A percentile compares a stretch with the other conserved stretches of the same genome.
Conservation (phyloP, 768 basidiomycete genomes). For the Tephrocybe sp. region DNA sequence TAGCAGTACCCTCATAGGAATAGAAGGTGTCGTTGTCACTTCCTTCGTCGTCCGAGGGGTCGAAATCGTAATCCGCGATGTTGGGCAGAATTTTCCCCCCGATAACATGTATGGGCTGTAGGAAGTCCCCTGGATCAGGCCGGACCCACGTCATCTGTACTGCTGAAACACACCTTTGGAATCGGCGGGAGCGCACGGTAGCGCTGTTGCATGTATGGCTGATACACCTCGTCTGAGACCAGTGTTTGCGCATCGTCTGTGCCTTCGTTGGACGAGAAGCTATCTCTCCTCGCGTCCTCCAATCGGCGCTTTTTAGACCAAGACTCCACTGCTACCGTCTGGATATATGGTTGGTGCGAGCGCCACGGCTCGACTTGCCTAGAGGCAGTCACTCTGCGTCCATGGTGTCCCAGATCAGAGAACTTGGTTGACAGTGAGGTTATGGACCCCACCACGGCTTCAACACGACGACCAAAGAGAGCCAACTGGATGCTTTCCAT, state of each 20-base stretch:
- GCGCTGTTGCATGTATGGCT: background rate
- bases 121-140: background rate
- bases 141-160: background rate
- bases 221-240: conserved; percentile 4
- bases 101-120: conserved; percentile 1
- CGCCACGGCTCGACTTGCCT: conserved; percentile 3
- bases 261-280: conserved; percentile 4
- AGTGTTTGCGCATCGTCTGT: conserved; percentile 12
- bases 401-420: background rate
- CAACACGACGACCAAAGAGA: conserved; percentile 8
- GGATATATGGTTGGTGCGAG: conserved; percentile 5
- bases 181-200: conserved; percentile 2
- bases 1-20: conserved; percentile 10
- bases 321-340: background rate
- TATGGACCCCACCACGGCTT: conserved; percentile 6
- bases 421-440: conserved; percentile 2
- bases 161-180: conserved; percentile 1
- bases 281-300: conserved; percentile 2
- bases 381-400: background rate
- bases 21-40: conserved; percentile 13
- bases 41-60: background rate
- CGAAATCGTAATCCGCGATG: conserved; percentile 13
- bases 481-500: conserved; percentile 8
- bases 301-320: conserved; percentile 1
- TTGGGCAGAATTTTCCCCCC: conserved; percentile 15